Evolutionary conservation across 2,329 filamentous ascomycete genomes (phyloP).

Genomic region (Pseudogymnoascus sp.): DNA sequence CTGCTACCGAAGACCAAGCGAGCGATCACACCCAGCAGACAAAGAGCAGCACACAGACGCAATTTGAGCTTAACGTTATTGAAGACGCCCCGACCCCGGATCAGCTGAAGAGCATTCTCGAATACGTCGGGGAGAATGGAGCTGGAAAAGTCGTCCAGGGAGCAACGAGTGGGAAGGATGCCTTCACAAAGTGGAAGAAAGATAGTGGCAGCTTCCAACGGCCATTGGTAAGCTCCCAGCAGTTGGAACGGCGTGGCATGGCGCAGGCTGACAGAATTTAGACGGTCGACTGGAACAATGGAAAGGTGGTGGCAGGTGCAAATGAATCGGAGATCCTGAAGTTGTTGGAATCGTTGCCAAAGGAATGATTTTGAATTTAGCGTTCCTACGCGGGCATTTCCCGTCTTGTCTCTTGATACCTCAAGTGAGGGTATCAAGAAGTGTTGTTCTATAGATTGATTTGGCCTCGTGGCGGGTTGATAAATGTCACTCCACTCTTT

Average conservation of each 20-base stretch:
- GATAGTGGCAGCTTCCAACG: constrained; percentile 60
- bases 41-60: constrained; percentile 45
- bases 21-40: constrained; percentile 56
- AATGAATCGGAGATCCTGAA: constrained; percentile 85
- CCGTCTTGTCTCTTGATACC: neutral
- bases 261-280: constrained; percentile 26
- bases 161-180: constrained; percentile 66
- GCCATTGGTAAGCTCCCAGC: constrained; percentile 58
- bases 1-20: constrained; percentile 67
- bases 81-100: constrained; percentile 72
- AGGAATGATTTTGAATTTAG: constrained; percentile 25
- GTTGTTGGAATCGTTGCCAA: constrained; percentile 55
- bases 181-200: constrained; percentile 68
- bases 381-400: neutral
- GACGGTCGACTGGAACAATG: constrained; percentile 90
- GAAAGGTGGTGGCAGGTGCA: constrained; percentile 68
- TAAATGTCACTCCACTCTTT: neutral
- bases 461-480: neutral
- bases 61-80: constrained; percentile 82
- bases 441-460: neutral
- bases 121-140: constrained; percentile 63
- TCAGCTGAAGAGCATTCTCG: constrained; percentile 75
- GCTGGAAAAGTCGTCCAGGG: constrained; percentile 62
- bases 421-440: neutral
- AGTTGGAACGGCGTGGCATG: neutral